Percentiles rank a stretch among this genome's conserved stretches.
Conservation (phyloP, 257 asterid genomes). For the Capsicum baccatum region DNA sequence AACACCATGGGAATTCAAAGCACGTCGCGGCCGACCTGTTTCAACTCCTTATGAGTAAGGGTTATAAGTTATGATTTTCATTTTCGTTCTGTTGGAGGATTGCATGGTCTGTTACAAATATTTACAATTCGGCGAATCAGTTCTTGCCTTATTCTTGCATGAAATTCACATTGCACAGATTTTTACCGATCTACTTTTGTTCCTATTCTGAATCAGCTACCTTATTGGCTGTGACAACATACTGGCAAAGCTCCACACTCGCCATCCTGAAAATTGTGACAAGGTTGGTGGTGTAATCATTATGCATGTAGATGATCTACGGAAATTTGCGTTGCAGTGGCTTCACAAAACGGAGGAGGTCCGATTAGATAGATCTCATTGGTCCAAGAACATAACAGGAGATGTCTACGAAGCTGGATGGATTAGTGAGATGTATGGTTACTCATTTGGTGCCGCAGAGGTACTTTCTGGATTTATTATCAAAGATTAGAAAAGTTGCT, state of each 20-base stretch:
- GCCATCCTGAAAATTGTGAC: constrained; percentile 82
- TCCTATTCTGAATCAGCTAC: constrained; percentile 53
- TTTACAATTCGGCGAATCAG: not conserved
- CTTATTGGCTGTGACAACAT: constrained; percentile 95
- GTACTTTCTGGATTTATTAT: constrained; percentile 42
- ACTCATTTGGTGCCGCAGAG: constrained; percentile 99
- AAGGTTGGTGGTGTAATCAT: constrained; percentile 98
- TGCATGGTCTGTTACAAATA: not conserved
- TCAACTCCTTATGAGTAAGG: constrained; percentile 96
- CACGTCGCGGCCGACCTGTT: constrained; percentile 78
- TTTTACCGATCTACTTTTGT: constrained; percentile 6
- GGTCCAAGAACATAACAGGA: constrained; percentile 86
- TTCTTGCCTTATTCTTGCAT: not conserved
- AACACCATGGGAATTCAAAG: constrained; percentile 96
- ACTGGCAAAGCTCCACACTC: constrained; percentile 89
- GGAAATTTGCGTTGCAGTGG: constrained; percentile 82
- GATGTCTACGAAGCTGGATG: constrained; percentile 96
- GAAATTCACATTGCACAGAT: not conserved
- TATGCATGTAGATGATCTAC: constrained; percentile 81
- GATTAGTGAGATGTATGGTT: constrained; percentile 99
- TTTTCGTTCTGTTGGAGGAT: constrained; percentile 1
- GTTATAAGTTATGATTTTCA: not conserved
- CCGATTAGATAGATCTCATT: constrained; percentile 83
- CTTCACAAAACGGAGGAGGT: constrained; percentile 97
- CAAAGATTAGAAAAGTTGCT: not conserved